Conservation (phyloP, 345 rosid species). For the Acer campestre region DNA sequence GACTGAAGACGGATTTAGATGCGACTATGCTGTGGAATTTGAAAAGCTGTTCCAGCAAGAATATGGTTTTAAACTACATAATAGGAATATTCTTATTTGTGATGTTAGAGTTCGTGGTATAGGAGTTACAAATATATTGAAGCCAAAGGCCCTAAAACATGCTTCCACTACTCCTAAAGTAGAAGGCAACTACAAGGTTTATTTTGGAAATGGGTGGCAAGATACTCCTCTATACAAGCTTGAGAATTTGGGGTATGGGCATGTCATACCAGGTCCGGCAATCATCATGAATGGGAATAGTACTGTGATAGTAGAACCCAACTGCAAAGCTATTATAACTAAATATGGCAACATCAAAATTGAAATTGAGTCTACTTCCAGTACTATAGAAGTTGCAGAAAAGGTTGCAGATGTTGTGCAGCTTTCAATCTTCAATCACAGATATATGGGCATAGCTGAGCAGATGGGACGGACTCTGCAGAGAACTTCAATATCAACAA, state of each 20-base stretch:
- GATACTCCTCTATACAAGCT: conserved; percentile 77
- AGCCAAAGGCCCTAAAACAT: conserved; percentile 61
- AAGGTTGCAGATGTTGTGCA: conserved; percentile 97
- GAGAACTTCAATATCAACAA: conserved; percentile 96
- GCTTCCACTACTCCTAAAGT: conserved; percentile 50
- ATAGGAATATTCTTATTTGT: conserved; percentile 70
- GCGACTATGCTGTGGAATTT: conserved; percentile 75
- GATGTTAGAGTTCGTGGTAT: conserved; percentile 93
- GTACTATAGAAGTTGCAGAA: conserved; percentile 48
- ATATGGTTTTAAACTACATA: conserved; percentile 90
- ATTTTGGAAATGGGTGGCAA: conserved; percentile 75
- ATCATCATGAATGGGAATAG: conserved; percentile 98
- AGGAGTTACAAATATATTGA: conserved; percentile 85
- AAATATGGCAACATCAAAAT: conserved; percentile 90
- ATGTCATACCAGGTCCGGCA: conserved; percentile 71
- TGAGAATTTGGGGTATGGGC: conserved; percentile 76
- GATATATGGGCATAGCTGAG: conserved; percentile 99
- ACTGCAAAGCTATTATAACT: conserved; percentile 75
- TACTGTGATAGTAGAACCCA: conserved; percentile 92
- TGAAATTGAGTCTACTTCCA: conserved; percentile 50
- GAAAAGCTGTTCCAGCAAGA: conserved; percentile 81
- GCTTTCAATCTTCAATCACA: conserved; percentile 88
- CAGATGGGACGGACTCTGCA: conserved; percentile 98
- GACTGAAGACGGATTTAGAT: conserved; percentile 45
- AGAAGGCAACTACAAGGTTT: conserved; percentile 70